These are phyloP conservation scores for Epichloe sp. DNA, from an alignment of 2,329 filamentous ascomycete species.

Conservation along the genomic window DNA sequence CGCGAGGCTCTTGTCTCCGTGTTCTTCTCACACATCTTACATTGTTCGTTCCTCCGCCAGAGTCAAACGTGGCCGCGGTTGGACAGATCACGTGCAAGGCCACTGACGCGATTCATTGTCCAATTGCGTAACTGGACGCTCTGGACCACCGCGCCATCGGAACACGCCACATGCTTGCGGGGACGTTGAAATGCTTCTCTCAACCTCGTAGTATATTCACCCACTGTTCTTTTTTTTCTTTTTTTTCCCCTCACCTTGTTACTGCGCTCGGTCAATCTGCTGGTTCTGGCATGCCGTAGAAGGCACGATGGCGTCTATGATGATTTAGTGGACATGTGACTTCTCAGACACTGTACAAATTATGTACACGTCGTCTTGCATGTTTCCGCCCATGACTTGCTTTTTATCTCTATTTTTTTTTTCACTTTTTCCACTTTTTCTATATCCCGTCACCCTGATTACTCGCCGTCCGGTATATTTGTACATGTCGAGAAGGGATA, in stretches of 20 bases:
- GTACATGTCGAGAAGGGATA: neutral
- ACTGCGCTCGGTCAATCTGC: too few species aligned
- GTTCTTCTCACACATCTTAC: too few species aligned
- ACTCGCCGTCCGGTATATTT: neutral
- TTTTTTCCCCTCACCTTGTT: neutral
- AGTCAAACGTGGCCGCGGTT: neutral
- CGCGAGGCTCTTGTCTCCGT: neutral
- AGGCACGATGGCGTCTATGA: slow-evolving; percentile 3
- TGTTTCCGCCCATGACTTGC: neutral
- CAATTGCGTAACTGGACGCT: neutral
- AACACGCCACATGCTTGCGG: neutral
- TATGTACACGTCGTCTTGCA: neutral
- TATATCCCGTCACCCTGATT: neutral
- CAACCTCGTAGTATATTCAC: too few species aligned
- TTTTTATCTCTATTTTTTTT: neutral
- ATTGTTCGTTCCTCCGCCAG: neutral
- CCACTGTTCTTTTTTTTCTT: neutral
- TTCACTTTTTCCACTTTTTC: neutral
- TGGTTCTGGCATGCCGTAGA: neutral
- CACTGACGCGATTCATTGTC: neutral
- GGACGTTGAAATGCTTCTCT: neutral
- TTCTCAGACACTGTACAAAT: neutral
- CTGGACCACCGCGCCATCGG: neutral
- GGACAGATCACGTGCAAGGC: neutral
- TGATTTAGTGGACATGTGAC: neutral